phyloP scores from a whole-genome alignment of 1,284 basidiomycete genomes.

The Chondrostereum purpureum region DNA sequence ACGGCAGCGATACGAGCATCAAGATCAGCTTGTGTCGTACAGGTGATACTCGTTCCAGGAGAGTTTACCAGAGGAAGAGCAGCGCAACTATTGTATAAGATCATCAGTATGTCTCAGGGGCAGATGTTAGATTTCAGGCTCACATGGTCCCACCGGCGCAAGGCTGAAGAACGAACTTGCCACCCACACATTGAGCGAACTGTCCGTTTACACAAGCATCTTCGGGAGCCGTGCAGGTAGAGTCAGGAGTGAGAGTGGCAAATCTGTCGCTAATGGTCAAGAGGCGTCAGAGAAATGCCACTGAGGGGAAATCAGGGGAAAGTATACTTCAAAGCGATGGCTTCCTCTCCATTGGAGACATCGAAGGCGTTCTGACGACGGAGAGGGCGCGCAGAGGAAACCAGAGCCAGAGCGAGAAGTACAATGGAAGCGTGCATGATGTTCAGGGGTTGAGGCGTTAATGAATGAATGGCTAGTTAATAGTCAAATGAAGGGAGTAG shows the following conservation, averaged over 20 bases:
- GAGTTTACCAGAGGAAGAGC: constrained; percentile 12
- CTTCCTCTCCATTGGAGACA: not conserved
- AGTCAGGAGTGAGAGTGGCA: constrained; percentile 29
- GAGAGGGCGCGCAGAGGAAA: not conserved
- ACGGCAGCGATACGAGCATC: constrained; percentile 12
- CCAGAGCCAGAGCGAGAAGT: not conserved
- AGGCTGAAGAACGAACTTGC: constrained; percentile 24
- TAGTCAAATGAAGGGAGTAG: not conserved
- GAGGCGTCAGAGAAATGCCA: constrained; percentile 21
- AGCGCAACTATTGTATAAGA: constrained; percentile 2
- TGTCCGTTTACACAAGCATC: constrained; percentile 27
- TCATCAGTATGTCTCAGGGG: not conserved
- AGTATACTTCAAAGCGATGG: not conserved
- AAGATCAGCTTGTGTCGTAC: constrained; percentile 12
- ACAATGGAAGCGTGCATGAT: not conserved
- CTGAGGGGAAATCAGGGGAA: not conserved
- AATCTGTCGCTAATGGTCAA: constrained; percentile 47
- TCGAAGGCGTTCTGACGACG: not conserved
- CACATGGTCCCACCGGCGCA: constrained; percentile 29
- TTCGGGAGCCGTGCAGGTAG: constrained; percentile 38
- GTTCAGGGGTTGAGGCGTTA: not conserved
- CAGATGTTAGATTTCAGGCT: not conserved
- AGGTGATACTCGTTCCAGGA: constrained; percentile 11
- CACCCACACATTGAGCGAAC: constrained; percentile 32
- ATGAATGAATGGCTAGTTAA: not conserved